phyloP scores from a whole-genome alignment of 768 basidiomycete genomes.

The Termitomyces sp. region DNA sequence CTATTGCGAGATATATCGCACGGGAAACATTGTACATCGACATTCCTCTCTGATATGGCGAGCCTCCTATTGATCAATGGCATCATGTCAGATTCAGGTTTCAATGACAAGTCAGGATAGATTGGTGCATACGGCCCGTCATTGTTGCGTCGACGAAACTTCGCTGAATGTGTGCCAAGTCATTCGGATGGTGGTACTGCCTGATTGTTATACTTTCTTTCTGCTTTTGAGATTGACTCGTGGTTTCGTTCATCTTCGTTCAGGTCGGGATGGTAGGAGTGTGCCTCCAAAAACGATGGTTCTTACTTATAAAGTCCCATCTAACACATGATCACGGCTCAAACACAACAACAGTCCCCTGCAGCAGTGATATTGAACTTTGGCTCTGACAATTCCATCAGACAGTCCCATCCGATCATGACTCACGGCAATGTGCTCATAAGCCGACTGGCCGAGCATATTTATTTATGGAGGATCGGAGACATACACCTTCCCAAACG shows the following conservation, averaged over 20 bases:
- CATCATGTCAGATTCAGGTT: background rate
- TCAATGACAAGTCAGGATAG: background rate
- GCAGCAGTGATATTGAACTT: background rate
- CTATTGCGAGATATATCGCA: background rate
- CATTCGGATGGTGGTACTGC: conserved; percentile 10
- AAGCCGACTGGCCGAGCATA: background rate
- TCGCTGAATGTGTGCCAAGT: conserved; percentile 2
- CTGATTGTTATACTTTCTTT: conserved; percentile 1
- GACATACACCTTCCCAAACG: no score
- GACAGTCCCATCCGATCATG: background rate
- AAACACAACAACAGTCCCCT: background rate
- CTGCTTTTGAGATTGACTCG: background rate
- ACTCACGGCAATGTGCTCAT: background rate
- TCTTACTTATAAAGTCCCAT: background rate
- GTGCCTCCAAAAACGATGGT: background rate
- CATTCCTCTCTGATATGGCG: conserved; percentile 8
- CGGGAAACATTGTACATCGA: background rate
- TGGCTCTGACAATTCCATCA: background rate
- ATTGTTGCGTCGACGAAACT: conserved; percentile 10
- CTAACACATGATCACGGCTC: background rate
- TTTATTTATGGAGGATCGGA: background rate
- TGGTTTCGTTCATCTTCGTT: background rate
- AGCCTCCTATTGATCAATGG: background rate
- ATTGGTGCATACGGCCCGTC: conserved; percentile 5
- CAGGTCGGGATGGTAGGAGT: background rate